Evolutionary conservation across 768 basidiomycete genomes (phyloP).

Genomic region (Lactarius quietus): DNA sequence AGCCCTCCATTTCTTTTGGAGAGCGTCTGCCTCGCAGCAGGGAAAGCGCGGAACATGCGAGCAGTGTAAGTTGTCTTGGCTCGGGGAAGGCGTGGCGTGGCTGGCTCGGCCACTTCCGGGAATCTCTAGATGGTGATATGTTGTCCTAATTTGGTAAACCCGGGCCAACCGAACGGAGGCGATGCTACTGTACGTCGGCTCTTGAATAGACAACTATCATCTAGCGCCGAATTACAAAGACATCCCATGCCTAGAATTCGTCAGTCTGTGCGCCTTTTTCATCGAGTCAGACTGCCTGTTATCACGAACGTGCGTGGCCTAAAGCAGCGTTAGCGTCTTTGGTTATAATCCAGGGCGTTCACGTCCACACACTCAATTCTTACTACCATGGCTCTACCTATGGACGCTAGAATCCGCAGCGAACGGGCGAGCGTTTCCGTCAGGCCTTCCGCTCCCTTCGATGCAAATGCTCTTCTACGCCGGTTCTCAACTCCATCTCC

Average conservation of each 20-base stretch:
- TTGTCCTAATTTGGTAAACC: neutral
- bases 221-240: neutral
- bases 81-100: neutral
- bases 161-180: neutral
- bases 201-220: neutral
- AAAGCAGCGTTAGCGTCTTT: neutral
- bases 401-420: neutral
- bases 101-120: neutral
- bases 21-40: slow-evolving; percentile 51
- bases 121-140: neutral
- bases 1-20: slow-evolving; percentile 42
- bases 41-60: slow-evolving; percentile 52
- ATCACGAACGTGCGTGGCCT: slow-evolving; percentile 12
- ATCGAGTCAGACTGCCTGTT: neutral
- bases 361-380: neutral
- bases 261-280: neutral
- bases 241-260: neutral
- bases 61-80: slow-evolving; percentile 1
- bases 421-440: neutral
- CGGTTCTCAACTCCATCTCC: slow-evolving; percentile 11
- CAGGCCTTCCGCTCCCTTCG: neutral
- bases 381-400: neutral
- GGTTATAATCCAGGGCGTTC: neutral
- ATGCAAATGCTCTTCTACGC: neutral
- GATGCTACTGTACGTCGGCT: neutral